Evolutionary conservation across 2,329 filamentous ascomycete species (phyloP), one percentile per base, ranked within the genome.

Genomic region (Pleoardoris graminearum): DNA sequence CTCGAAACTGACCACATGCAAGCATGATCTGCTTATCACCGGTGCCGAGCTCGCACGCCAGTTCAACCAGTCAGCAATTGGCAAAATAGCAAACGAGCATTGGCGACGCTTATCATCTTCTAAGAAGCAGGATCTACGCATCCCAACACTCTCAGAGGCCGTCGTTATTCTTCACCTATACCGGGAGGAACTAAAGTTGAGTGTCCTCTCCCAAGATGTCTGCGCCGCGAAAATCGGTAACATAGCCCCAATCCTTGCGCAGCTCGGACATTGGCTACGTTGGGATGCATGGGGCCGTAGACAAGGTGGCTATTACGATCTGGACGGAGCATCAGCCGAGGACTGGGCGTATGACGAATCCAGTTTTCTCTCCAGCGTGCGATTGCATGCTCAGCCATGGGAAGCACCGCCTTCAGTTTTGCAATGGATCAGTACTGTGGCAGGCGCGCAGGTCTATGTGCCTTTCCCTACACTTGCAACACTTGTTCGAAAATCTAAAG

Each of bases 111-210:
- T 82, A 50, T 86, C 68, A n/a, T 62, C 63, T 4, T 67, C 68
- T 3, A 66, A 67, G 22, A 68, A 68, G 45, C 65, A 70, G 52
- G 71, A 73, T 33, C 51, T 73, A 16, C 67, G 70, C 14, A 80
- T 65, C 75, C 85, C 49, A 80, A 88, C 29, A 77, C 87, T 68
- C 83, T 89, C 65, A 80, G 89, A 46, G 22, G 82, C 93, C 32
- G 78, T 95, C 58, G 77, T 86, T 33, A 88, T 84, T 0, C 78
- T 99, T 11, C 94, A 99, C 74, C 79, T 97, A 3, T 77, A 96
- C n/a, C 82, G 89, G 0, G 93, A 99, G 70, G 94, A 99, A 69
- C 82, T 89, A 57, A 97, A 96, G 68, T 81, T 99, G 1, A 85
- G 90, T 55, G 82, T 86, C 3, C 75, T 78, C 49, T 77, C 79